Percentiles rank a stretch among this genome's conserved stretches.
These are phyloP conservation scores for Coleophoma cylindrospora DNA, from an alignment of 2,329 filamentous ascomycete genomes.

Conservation along the genomic window DNA sequence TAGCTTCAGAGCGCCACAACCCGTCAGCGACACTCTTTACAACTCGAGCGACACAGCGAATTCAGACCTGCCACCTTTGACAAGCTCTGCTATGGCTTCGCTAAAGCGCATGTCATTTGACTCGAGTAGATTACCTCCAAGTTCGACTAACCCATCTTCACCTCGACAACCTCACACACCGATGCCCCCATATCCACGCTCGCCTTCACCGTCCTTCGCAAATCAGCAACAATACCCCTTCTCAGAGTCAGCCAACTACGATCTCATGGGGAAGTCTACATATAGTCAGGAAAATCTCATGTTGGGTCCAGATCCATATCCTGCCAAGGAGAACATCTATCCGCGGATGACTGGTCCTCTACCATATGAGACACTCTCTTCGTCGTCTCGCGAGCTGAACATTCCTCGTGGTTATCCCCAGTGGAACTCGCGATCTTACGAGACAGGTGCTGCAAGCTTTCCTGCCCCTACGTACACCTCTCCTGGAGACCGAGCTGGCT, in stretches of 20 bases:
- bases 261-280: background rate
- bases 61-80: background rate
- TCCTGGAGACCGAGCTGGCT: conserved; percentile 1
- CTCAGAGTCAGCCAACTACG: conserved; percentile 3
- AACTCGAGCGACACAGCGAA: background rate
- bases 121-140: background rate
- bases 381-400: conserved; percentile 3
- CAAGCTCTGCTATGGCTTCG: conserved; percentile 13
- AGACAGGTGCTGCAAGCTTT: conserved; percentile 7
- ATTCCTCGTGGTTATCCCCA: conserved; percentile 9
- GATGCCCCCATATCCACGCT: conserved; percentile 11
- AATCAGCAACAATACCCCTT: conserved; percentile 6
- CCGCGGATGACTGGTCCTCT: conserved; percentile 16
- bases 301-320: conserved; percentile 4
- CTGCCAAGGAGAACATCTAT: conserved; percentile 9
- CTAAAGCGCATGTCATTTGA: conserved; percentile 13
- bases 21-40: conserved; percentile 4
- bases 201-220: conserved; percentile 4
- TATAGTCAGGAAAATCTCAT: conserved; percentile 11
- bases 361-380: conserved; percentile 12
- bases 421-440: conserved; percentile 13
- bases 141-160: background rate
- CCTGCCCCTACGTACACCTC: background rate
- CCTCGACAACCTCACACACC: conserved; percentile 1
- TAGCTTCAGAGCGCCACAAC: conserved; percentile 7